These are phyloP conservation scores for Entomophthora muscae DNA, from an alignment of 371 early-diverging fungal species.

Conservation along the genomic window DNA sequence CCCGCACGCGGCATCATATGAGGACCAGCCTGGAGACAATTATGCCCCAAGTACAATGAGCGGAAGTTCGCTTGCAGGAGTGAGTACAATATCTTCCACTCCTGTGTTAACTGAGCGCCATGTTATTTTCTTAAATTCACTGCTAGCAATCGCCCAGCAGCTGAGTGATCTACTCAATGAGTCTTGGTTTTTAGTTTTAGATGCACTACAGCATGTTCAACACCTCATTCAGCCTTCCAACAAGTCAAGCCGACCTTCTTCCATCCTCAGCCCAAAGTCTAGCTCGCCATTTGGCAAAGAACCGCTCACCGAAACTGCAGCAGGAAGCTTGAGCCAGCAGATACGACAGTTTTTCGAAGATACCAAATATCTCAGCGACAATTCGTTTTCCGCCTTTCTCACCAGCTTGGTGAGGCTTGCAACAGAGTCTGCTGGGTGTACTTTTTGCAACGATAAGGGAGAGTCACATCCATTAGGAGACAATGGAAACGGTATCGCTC, in stretches of 20 bases:
- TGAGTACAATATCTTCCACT: constrained; percentile 1
- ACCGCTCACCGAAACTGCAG: constrained; percentile 9
- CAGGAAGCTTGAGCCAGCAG: constrained; percentile 26
- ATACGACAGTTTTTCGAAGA: constrained; percentile 58
- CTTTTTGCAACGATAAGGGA: background rate
- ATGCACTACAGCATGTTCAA: constrained; percentile 76
- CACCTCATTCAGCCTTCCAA: constrained; percentile 20
- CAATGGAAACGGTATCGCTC: background rate
- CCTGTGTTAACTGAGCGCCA: constrained; percentile 50
- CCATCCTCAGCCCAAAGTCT: background rate
- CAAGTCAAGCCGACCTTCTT: background rate
- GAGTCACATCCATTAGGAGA: background rate
- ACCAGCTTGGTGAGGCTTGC: constrained; percentile 48
- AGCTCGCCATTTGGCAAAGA: constrained; percentile 4
- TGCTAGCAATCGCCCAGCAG: constrained; percentile 52
- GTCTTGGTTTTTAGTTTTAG: constrained; percentile 75
- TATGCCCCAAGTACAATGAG: background rate
- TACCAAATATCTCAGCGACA: constrained; percentile 35
- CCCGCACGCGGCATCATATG: constrained; percentile 22
- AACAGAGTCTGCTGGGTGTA: constrained; percentile 31
- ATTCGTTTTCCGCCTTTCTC: constrained; percentile 44
- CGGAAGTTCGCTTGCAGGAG: background rate
- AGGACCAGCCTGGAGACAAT: constrained; percentile 4
- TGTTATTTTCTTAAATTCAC: constrained; percentile 50
- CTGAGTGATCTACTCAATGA: constrained; percentile 54